These are phyloP conservation scores for Lentinula sp. DNA, from an alignment of 768 basidiomycete genomes.

Conservation along the genomic window DNA sequence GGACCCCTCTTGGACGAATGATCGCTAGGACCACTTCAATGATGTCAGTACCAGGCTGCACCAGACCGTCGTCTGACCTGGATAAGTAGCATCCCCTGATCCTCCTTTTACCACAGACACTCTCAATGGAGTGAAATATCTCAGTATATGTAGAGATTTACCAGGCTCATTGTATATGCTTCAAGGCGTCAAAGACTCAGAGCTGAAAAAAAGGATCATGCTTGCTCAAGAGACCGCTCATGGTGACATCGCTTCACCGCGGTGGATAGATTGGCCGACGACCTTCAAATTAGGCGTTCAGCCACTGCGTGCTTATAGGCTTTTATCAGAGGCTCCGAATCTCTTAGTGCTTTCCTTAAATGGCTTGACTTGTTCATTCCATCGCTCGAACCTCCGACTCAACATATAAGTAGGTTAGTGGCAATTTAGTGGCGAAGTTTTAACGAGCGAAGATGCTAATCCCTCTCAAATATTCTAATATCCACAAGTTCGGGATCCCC, in stretches of 20 bases:
- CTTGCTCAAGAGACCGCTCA: background rate
- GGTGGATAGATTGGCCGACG: background rate
- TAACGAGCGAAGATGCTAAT: too few species aligned
- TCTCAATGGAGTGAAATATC: too few species aligned
- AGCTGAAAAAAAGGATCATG: too few species aligned
- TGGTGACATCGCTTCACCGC: background rate
- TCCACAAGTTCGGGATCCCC: too few species aligned
- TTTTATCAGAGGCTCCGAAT: background rate
- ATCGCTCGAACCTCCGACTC: background rate
- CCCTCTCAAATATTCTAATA: too few species aligned
- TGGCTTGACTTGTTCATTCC: background rate
- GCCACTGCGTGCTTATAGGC: background rate
- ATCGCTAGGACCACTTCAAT: background rate
- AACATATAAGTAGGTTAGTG: background rate
- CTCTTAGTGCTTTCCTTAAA: background rate
- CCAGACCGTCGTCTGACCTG: too few species aligned
- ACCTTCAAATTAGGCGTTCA: background rate
- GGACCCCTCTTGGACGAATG: background rate
- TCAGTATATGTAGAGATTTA: too few species aligned
- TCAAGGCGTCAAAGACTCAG: too few species aligned
- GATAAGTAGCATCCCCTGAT: too few species aligned
- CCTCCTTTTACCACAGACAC: too few species aligned
- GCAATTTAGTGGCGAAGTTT: too few species aligned
- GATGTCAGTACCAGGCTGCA: background rate
- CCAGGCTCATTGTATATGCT: too few species aligned